These are phyloP conservation scores for Iberis amara DNA, from an alignment of 441 rosid species.

Conservation along the genomic window DNA sequence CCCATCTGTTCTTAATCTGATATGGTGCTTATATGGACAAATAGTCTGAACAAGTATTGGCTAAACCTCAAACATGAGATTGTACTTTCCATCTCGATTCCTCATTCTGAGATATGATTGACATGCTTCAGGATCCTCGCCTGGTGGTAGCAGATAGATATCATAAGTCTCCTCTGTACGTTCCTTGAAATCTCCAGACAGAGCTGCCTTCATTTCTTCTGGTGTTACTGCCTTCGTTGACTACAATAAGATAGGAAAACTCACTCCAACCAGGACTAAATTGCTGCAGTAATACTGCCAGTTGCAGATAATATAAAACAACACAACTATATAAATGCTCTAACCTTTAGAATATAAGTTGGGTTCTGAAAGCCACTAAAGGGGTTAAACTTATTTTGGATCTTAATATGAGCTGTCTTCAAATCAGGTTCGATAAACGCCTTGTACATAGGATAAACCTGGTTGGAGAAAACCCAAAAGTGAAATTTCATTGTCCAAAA, in stretches of 20 bases:
- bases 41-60: constrained; percentile 12
- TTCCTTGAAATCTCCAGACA: constrained; percentile 58
- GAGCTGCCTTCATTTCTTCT: constrained; percentile 69
- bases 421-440: constrained; percentile 98
- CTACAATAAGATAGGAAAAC: constrained; percentile 44
- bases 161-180: constrained; percentile 87
- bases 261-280: not conserved
- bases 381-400: constrained; percentile 89
- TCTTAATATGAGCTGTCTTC: constrained; percentile 87
- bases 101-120: constrained; percentile 97
- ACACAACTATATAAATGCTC: constrained; percentile 2
- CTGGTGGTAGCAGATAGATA: constrained; percentile 96
- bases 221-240: constrained; percentile 62
- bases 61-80: constrained; percentile 93
- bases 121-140: constrained; percentile 98
- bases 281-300: constrained; percentile 6
- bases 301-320: constrained; percentile 8
- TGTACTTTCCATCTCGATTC: constrained; percentile 95
- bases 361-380: constrained; percentile 97
- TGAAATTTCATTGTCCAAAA: not conserved
- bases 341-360: constrained; percentile 78
- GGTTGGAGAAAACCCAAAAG: constrained; percentile 24
- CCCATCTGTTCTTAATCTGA: constrained; percentile 6
- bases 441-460: constrained; percentile 99
- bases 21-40: constrained; percentile 11